Conservation (phyloP, 345 rosid species). For the Gossypium ekmanianum region DNA sequence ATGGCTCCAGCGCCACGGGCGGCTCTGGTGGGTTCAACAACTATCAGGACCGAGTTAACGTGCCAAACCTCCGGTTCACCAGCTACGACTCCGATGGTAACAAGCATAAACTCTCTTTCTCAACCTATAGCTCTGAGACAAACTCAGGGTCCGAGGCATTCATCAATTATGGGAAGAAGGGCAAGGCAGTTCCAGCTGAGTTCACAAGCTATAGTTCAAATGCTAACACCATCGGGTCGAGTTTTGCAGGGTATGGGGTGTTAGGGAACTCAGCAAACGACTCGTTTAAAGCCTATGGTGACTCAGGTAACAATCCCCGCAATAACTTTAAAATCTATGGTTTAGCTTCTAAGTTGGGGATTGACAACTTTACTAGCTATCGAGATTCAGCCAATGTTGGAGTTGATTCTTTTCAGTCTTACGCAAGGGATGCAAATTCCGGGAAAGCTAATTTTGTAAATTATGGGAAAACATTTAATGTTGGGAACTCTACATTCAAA, state of each 20-base stretch:
- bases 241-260: constrained; percentile 50
- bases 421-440: constrained; percentile 39
- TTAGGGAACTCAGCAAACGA: constrained; percentile 45
- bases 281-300: constrained; percentile 50
- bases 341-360: constrained; percentile 27
- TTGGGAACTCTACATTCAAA: constrained; percentile 47
- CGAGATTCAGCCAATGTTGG: constrained; percentile 44
- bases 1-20: constrained; percentile 46
- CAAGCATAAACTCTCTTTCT: constrained; percentile 39
- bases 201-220: constrained; percentile 42
- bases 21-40: constrained; percentile 50
- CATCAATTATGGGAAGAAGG: constrained; percentile 55
- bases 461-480: constrained; percentile 51
- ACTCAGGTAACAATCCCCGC: constrained; percentile 50
- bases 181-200: constrained; percentile 38
- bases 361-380: constrained; percentile 36
- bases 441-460: constrained; percentile 36
- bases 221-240: constrained; percentile 49
- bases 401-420: constrained; percentile 46
- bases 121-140: constrained; percentile 34
- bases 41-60: constrained; percentile 45
- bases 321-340: constrained; percentile 46
- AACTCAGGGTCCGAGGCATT: constrained; percentile 53
- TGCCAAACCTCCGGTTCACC: constrained; percentile 50
- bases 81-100: constrained; percentile 38